phyloP scores from a whole-genome alignment of 2,329 filamentous ascomycete species.

The Xylariaceae sp. region DNA sequence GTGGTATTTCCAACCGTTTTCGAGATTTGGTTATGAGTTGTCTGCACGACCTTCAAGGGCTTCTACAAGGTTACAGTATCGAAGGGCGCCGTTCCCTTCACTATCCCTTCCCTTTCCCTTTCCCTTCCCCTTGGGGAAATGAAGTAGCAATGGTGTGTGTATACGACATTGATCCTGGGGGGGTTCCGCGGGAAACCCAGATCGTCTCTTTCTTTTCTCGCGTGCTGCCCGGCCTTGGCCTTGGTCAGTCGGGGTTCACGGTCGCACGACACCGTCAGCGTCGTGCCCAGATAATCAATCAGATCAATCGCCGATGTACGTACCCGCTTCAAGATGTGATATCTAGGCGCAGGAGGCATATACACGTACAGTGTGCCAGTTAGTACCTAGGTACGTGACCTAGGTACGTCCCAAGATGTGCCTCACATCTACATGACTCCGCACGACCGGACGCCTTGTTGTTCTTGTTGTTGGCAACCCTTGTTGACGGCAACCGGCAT shows the following conservation, averaged over 20 bases:
- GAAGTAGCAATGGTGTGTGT: too few relatives aligned
- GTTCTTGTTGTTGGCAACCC: background rate
- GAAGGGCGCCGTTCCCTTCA: too few relatives aligned
- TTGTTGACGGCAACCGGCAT: background rate
- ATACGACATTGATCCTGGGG: background rate
- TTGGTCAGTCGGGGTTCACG: background rate
- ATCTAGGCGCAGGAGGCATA: background rate
- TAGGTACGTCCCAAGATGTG: too few relatives aligned
- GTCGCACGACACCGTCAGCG: conserved; percentile 10
- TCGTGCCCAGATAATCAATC: conserved; percentile 12
- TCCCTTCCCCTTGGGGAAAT: too few relatives aligned
- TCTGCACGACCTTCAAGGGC: background rate
- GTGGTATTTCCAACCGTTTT: background rate
- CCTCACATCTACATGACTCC: too few relatives aligned
- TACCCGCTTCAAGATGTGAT: conserved; percentile 6
- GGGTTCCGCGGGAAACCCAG: background rate
- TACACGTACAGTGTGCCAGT: too few relatives aligned
- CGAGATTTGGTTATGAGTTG: background rate
- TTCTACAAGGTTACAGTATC: too few relatives aligned
- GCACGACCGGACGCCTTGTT: background rate
- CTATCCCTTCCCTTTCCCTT: too few relatives aligned
- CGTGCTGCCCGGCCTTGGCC: background rate
- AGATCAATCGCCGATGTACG: conserved; percentile 16
- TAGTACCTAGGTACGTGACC: too few relatives aligned
- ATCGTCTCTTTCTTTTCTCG: conserved; percentile 1